A percentile compares a stretch with the other conserved stretches of the same genome.
Conservation (phyloP, 805 yeast genomes). For the Scheffersomyces amazonensis region DNA sequence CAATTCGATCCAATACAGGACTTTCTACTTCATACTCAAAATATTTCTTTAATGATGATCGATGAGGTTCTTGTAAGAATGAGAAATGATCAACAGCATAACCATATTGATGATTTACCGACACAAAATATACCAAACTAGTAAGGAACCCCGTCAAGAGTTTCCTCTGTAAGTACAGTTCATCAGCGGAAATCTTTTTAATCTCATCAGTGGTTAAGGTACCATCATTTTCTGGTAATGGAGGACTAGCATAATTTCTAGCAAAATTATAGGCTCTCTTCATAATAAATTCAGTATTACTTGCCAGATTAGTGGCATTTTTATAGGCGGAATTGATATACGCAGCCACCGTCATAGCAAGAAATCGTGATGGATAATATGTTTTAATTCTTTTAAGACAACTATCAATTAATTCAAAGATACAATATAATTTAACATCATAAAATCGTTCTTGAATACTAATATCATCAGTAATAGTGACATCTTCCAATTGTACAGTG, state of each 20-base stretch:
- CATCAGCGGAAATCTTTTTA: slow-evolving; percentile 46
- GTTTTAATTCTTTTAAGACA: slow-evolving; percentile 63
- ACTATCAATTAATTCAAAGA: slow-evolving; percentile 62
- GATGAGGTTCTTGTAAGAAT: slow-evolving; percentile 14
- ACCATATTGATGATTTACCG: slow-evolving; percentile 14
- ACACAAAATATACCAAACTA: slow-evolving; percentile 42
- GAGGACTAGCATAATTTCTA: slow-evolving; percentile 43
- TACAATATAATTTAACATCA: slow-evolving; percentile 59
- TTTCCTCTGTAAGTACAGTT: slow-evolving; percentile 60
- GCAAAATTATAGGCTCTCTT: slow-evolving; percentile 65
- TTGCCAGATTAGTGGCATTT: slow-evolving; percentile 6
- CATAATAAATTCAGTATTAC: slow-evolving; percentile 36
- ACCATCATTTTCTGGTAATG: slow-evolving; percentile 41
- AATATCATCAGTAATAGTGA: slow-evolving; percentile 7
- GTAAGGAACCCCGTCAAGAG: slow-evolving; percentile 64
- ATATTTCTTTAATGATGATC: slow-evolving; percentile 1
- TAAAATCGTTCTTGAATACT: slow-evolving; percentile 27
- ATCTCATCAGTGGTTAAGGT: slow-evolving; percentile 36
- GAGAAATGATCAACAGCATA: slow-evolving; percentile 21
- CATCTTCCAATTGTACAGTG: slow-evolving; percentile 24
- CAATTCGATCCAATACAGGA: slow-evolving; percentile 20
- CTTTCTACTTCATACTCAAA: slow-evolving; percentile 8
- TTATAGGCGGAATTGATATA: slow-evolving; percentile 42
- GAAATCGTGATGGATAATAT: slow-evolving; percentile 73
- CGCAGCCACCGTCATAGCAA: slow-evolving; percentile 65